Evolutionary conservation across 2,329 filamentous ascomycete genomes (phyloP), one percentile per base, ranked within the genome.

Genomic region (Knoxdaviesia capensis): DNA sequence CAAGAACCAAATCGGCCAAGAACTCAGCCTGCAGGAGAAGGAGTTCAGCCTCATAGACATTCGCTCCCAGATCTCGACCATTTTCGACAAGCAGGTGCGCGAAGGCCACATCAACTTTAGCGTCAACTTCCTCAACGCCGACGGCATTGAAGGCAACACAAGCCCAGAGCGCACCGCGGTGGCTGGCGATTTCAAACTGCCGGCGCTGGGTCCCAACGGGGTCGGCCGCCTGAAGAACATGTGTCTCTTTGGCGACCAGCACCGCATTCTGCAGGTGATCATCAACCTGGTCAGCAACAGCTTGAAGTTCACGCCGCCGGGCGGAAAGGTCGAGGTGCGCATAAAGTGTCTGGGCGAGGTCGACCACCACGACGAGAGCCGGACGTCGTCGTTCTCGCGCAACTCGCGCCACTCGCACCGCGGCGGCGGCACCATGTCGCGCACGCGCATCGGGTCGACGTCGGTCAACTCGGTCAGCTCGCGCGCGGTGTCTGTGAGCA

Each of bases 201-300:
- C 20, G 20, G 20, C 20, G 20, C 20, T 77, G 10, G 79, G 77
- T 0, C 79, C 78, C 1, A 63, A 66, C 31, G 79, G 79, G 5
- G 55, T 72, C 4, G 80, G 79, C 7, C 66, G 78, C 11, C 57
- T 93, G 29, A 83, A 81, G 53, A 84, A 93, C 48, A 87, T 92
- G 77, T 77, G 81, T 41, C 63, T 94, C 1, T 90, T 83, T 75
- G 87, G 87, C n/a, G 87, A 94, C 51, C 81, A 90, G 49, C 85
- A 94, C 53, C 70, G 87, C 38, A 90, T 94, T 35, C 61, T 93
- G 30, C 87, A 94, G 55, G 81, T 94, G n/a, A 73, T 94, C 39
- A 94, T 92, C 63, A 93, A 93, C 53, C 65, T 94, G 32, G 84
- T 93, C 39, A 87, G 81, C 57, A 94, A 94, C 60, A 84, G 80